A percentile compares a stretch with the other conserved stretches of the same genome.
Evolutionary conservation across 768 basidiomycete genomes (phyloP).

Genomic region (Podaxis sp.): DNA sequence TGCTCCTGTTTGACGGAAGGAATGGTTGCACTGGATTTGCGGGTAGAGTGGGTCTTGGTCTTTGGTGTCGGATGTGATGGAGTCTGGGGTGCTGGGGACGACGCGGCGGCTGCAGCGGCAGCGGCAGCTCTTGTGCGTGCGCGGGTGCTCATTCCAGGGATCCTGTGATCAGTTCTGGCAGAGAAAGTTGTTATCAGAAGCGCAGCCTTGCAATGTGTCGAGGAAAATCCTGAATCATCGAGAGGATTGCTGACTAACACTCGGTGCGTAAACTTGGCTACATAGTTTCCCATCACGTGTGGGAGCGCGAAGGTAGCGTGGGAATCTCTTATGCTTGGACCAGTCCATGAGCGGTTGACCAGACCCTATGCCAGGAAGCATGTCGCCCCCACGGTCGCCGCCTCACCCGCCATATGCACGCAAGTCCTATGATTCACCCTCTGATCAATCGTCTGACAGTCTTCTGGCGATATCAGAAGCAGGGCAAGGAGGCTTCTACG

Average conservation of each 20-base stretch:
- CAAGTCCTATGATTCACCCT: background rate
- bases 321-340: background rate
- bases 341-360: background rate
- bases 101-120: slow-evolving; percentile 21
- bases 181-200: slow-evolving; percentile 8
- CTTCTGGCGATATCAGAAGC: slow-evolving; percentile 5
- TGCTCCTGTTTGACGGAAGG: slow-evolving; percentile 8
- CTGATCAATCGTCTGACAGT: background rate
- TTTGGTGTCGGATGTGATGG: slow-evolving; percentile 7
- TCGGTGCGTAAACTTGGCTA: background rate
- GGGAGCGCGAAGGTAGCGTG: background rate
- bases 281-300: slow-evolving; percentile 13
- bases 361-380: background rate
- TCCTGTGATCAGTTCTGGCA: background rate
- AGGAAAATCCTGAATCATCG: slow-evolving; percentile 12
- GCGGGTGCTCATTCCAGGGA: slow-evolving; percentile 41
- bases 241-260: slow-evolving; percentile 8
- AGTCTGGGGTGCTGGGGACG: slow-evolving; percentile 12
- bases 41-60: slow-evolving; percentile 11
- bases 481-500: background rate
- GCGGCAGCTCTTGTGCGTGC: slow-evolving; percentile 38
- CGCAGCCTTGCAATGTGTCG: background rate
- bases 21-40: slow-evolving; percentile 10
- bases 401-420: background rate
- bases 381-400: background rate